Base-by-base conservation (phyloP, 176 grass and related monocot species). In the Musa beccarii region DNA sequence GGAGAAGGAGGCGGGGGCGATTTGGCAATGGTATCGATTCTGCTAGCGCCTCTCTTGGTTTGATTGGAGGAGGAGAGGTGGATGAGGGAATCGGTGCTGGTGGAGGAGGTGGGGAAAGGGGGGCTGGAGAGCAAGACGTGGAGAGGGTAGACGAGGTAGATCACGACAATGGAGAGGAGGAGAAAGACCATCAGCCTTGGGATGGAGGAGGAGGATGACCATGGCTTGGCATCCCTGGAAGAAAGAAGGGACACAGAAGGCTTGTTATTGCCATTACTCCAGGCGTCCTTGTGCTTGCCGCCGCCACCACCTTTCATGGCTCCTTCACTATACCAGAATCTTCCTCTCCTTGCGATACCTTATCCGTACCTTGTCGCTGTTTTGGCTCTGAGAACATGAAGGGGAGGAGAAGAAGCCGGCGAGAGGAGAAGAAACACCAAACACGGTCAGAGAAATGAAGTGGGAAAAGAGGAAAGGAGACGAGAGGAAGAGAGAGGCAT, bases 401-500 rank as follows among this genome's bases (percentile, higher is more conserved):
- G 43, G 34, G 17, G 52, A 52, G 19, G 20, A 71, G 17, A 20
- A 20, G 9, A 17, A 19, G 8, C 34, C 19, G 10, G 11, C 5
- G 3, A 5, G 2, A 13, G 20, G 2, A 6, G 51, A 21, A 22
- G 16, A 5, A 12, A 2, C n/a, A 52, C 25, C n/a, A 50, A 57
- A 6, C 20, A 17, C 1, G 10, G 9, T 54, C 11, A 14, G 17
- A 2, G 69, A 52, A 52, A 2, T 2, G 8, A 5, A 28, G 72
- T 56, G 52, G 15, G 12, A 12, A 23, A 55, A 28, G 10, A 25
- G 9, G 12, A 56, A 21, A 6, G n/a, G 4, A 13, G 16, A 53
- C 15, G 69, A 52, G 68, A 12, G 12, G 64, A 67, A 21, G 64
- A 67, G 64, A 67, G 64, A 52, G 49, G 68, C 68, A 51, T 71